Conservation (phyloP, 306 rosid species). For the Morella rubra region DNA sequence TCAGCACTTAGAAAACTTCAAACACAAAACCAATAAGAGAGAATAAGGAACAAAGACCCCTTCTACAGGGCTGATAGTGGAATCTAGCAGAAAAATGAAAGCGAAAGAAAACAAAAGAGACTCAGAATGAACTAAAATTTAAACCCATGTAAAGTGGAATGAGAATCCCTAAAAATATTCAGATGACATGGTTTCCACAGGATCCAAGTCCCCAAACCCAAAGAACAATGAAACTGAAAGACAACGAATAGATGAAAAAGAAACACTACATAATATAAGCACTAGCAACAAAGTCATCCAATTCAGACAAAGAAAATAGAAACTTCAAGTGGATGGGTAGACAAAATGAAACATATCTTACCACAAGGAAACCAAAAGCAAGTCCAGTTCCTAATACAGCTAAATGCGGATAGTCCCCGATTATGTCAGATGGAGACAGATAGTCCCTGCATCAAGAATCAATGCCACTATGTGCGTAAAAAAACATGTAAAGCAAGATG, state of each 20-base stretch:
- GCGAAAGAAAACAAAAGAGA: no score
- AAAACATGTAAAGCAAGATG: constrained; percentile 4
- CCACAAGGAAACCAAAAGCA: constrained; percentile 92
- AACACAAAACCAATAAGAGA: no score
- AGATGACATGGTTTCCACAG: no score
- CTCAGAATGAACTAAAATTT: no score
- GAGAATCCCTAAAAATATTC: no score
- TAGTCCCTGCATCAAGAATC: constrained; percentile 60
- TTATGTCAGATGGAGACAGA: constrained; percentile 77
- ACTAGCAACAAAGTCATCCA: not conserved
- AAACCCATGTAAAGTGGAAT: no score
- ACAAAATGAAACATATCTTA: constrained; percentile 34
- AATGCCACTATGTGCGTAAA: not conserved
- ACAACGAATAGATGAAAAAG: not conserved
- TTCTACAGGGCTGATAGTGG: no score
- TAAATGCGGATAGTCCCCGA: constrained; percentile 73
- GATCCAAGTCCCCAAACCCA: not conserved
- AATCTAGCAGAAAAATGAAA: no score
- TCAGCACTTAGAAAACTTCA: no score
- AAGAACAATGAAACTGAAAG: constrained; percentile 1
- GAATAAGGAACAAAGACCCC: no score
- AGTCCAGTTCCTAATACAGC: constrained; percentile 82
- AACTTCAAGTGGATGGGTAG: constrained; percentile 5
- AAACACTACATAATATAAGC: no score
- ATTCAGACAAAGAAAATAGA: constrained; percentile 6